These are phyloP conservation scores for Lentinula guzmanii DNA, from an alignment of 768 basidiomycete species.

Conservation along the genomic window DNA sequence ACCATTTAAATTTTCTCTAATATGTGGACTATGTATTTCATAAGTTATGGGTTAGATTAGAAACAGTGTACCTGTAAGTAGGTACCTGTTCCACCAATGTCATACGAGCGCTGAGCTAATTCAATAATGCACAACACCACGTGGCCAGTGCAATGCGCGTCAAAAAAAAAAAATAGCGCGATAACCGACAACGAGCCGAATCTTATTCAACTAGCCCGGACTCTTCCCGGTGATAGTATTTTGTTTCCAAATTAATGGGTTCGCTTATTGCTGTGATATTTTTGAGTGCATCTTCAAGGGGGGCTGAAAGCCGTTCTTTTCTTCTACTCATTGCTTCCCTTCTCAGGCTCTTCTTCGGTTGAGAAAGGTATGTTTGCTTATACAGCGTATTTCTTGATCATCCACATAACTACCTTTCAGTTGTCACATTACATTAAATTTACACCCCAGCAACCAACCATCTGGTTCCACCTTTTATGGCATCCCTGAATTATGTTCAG, in stretches of 20 bases:
- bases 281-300: not conserved
- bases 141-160: not conserved
- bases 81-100: not conserved
- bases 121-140: too few species aligned
- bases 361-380: not conserved
- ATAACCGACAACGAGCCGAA: not conserved
- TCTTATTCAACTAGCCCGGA: not conserved
- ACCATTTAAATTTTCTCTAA: not conserved
- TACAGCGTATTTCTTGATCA: not conserved
- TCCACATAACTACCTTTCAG: not conserved
- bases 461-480: conserved; percentile 3
- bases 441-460: conserved; percentile 4
- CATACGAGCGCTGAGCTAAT: too few species aligned
- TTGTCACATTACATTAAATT: not conserved
- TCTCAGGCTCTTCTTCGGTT: not conserved
- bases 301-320: not conserved
- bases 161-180: not conserved
- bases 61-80: not conserved
- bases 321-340: not conserved
- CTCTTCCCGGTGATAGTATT: not conserved
- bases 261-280: not conserved
- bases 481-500: conserved; percentile 4
- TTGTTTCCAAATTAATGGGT: not conserved
- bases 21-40: not conserved
- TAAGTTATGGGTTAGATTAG: not conserved